phyloP scores from a whole-genome alignment of 2,329 filamentous ascomycete genomes.

The Ophiocordyceps camponoti-floridani region DNA sequence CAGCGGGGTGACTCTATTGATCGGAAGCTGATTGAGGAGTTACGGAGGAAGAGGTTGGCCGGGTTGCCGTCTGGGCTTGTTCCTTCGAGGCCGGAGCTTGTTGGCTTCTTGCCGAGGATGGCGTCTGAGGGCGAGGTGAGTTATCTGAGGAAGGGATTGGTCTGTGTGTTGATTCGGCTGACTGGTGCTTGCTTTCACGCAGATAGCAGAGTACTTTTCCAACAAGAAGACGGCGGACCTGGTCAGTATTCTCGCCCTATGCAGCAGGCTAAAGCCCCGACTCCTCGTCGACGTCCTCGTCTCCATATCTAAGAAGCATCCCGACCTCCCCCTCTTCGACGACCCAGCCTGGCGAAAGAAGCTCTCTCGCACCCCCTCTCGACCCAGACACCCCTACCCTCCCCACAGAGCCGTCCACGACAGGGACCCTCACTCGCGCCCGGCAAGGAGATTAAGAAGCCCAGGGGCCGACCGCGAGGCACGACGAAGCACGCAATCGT shows the following conservation, averaged over 20 bases:
- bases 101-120: conserved; percentile 19
- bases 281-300: conserved; percentile 22
- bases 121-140: conserved; percentile 16
- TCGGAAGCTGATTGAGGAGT: conserved; percentile 11
- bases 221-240: conserved; percentile 18
- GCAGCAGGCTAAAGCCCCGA: conserved; percentile 21
- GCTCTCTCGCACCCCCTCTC: not conserved
- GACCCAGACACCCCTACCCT: not conserved
- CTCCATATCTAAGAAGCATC: conserved; percentile 22
- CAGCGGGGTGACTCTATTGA: conserved; percentile 1
- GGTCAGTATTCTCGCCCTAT: conserved; percentile 21
- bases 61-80: conserved; percentile 12
- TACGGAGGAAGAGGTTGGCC: conserved; percentile 14
- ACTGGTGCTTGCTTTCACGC: not conserved
- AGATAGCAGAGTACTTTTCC: conserved; percentile 22
- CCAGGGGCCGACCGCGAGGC: not conserved
- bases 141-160: not conserved
- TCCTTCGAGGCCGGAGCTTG: conserved; percentile 17
- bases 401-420: not conserved
- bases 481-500: not conserved
- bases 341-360: conserved; percentile 20
- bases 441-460: not conserved
- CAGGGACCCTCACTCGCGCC: not conserved
- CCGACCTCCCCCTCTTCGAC: conserved; percentile 22
- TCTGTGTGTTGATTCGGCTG: not conserved